Conservation (phyloP, 371 early-diverging fungal species). For the Circinella umbellata region DNA sequence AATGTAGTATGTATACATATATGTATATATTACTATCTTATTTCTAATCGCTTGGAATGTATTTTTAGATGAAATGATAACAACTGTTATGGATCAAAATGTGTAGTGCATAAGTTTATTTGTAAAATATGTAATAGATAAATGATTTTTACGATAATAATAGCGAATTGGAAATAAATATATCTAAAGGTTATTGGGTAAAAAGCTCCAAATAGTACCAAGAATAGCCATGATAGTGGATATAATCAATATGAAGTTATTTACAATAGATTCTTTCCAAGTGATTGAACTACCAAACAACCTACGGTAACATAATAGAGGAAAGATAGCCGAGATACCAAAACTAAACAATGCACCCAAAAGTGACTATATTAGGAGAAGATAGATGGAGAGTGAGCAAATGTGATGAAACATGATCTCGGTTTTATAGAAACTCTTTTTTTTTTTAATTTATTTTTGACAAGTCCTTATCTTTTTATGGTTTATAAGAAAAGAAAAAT, state of each 20-base stretch:
- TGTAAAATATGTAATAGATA: no score
- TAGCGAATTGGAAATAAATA: not conserved
- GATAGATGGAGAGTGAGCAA: not conserved
- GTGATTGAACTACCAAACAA: slow-evolving; percentile 34
- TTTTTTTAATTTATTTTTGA: no score
- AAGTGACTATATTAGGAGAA: slow-evolving; percentile 27
- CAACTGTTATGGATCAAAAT: no score
- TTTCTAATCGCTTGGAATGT: no score
- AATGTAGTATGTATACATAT: not conserved
- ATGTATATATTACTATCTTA: not conserved
- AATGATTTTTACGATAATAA: no score
- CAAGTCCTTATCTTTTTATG: no score
- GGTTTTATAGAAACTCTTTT: no score
- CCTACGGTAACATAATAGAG: slow-evolving; percentile 42
- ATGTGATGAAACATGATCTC: no score
- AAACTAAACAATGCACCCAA: slow-evolving; percentile 43
- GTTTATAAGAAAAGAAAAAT: no score
- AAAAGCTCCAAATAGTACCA: slow-evolving; percentile 43
- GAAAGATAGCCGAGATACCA: slow-evolving; percentile 51
- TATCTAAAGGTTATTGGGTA: slow-evolving; percentile 19
- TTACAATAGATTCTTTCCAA: slow-evolving; percentile 17
- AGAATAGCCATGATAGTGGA: slow-evolving; percentile 31
- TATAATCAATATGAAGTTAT: slow-evolving; percentile 27
- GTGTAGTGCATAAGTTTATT: no score
- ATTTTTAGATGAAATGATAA: no score